Evolutionary conservation across 2,329 filamentous ascomycete genomes (phyloP).

Genomic region (Aspergillus clavatus): DNA sequence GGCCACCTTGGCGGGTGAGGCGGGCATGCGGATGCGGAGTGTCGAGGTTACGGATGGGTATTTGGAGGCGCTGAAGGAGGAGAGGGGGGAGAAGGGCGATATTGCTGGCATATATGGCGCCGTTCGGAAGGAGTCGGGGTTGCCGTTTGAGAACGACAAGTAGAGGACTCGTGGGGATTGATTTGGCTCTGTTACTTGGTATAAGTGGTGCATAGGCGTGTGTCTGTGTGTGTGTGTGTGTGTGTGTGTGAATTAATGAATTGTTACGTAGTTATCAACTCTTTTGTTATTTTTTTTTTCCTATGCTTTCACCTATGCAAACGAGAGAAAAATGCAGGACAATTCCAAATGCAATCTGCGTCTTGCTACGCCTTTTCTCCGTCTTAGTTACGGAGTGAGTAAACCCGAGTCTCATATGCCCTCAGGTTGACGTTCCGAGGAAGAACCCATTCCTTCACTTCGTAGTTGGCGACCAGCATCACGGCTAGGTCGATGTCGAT

Average conservation of each 20-base stretch:
- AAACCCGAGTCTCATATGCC: slow-evolving; percentile 15
- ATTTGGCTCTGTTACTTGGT: slow-evolving; percentile 1
- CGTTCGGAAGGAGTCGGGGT: slow-evolving; percentile 66
- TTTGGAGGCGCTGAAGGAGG: slow-evolving; percentile 63
- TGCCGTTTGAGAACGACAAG: slow-evolving; percentile 64
- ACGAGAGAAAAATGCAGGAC: no score
- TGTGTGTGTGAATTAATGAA: no score
- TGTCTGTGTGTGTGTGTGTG: no score
- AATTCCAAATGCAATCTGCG: no score
- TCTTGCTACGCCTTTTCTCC: no score
- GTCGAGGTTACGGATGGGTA: slow-evolving; percentile 65
- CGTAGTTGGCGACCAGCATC: slow-evolving; percentile 13
- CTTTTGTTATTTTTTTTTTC: no score
- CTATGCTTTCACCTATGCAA: no score
- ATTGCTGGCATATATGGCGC: slow-evolving; percentile 79
- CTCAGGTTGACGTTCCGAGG: slow-evolving; percentile 2
- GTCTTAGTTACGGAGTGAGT: slow-evolving; percentile 14
- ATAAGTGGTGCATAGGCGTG: no score
- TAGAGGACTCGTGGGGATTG: not conserved
- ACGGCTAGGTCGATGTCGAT: slow-evolving; percentile 15
- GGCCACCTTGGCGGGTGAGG: slow-evolving; percentile 57
- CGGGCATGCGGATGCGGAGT: slow-evolving; percentile 59
- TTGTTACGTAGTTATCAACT: no score
- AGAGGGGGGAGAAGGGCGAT: slow-evolving; percentile 67
- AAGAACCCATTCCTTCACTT: slow-evolving; percentile 6